Percentiles rank a stretch among this genome's conserved stretches.
phyloP scores from a whole-genome alignment of 176 grass and related monocot genomes.

The Eleusine indica region DNA sequence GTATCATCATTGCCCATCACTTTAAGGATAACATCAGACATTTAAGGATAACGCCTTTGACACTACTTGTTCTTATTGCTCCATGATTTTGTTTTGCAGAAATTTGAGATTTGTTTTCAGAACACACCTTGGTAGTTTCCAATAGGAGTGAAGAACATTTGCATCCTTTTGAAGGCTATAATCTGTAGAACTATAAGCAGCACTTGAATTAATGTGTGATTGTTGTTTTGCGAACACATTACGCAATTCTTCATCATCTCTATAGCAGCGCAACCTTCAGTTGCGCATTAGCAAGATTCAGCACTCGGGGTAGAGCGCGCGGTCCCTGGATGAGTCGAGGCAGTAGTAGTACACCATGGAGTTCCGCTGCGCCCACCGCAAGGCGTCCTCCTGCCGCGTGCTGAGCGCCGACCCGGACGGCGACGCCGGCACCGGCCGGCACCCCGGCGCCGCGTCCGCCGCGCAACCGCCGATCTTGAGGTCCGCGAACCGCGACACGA shows the following conservation, averaged over 20 bases:
- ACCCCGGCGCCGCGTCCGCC: neutral
- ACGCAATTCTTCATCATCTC: too few relatives aligned
- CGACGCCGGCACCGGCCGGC: conserved; percentile 36
- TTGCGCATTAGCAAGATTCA: conserved; percentile 1
- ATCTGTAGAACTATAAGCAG: neutral
- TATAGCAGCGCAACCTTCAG: too few relatives aligned
- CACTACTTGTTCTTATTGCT: neutral
- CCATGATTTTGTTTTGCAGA: neutral
- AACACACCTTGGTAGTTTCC: neutral
- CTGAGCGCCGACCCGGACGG: conserved; percentile 41
- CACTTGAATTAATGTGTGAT: neutral
- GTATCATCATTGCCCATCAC: conserved; percentile 16
- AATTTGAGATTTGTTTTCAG: neutral
- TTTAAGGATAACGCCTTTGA: neutral
- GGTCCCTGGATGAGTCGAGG: conserved; percentile 40
- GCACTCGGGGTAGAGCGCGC: conserved; percentile 60
- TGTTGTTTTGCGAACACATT: neutral
- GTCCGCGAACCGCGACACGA: conserved; percentile 37
- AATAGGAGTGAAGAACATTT: neutral
- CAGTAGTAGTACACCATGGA: conserved; percentile 66
- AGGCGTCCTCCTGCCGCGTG: conserved; percentile 46
- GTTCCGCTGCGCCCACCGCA: conserved; percentile 61
- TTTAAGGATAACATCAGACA: neutral
- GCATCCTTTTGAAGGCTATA: neutral
- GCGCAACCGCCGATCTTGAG: conserved; percentile 56